Evolutionary conservation across 768 basidiomycete genomes (phyloP), one percentile per base, ranked within the genome.

Genomic region (Russula virescens): DNA sequence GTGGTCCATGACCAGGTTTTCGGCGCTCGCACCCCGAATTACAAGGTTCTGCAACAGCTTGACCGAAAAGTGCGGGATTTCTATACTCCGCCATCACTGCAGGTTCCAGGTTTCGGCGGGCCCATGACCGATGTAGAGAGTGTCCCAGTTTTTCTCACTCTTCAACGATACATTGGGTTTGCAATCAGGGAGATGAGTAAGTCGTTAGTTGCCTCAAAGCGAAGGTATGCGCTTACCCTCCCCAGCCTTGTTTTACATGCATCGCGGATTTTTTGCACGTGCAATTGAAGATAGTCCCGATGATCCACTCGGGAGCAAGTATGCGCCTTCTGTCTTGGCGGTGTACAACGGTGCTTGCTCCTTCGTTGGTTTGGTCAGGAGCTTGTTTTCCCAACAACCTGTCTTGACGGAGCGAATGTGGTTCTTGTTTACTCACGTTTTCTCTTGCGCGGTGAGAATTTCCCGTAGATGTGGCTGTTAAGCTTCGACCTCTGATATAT

Each of bases 351-450:
- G 85, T 63, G 86, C 87, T 25, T 85, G 84, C 61, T 79, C 85
- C 14, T 87, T 85, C 69, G 82, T 88, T 31, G 86, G 84, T 16
- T 73, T 87, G 66, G 79, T 86, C 52, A 80, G 82, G 63, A 86
- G 83, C 68, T 72, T 86, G 55, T 84, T 81, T 69, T 83, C 84
- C 59, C 85, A 86, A 68, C 81, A 87, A 60, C 84, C 86, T 25
- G 75, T 72, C n/a, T 73, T 88, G 59, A 85, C 84, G 14, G 85
- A 86, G 68, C 79, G 87, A 43, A 82, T 84, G 81, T 87, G 85
- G 83, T 88, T 88, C 72, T 72, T 85, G 54, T 85, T 87, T 63
- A 86, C 84, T 9, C 86, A 88, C 70, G 85, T 86, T 2, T 88
- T 87, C 71, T 88, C 84, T 5, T 87, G 86, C 69, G 78, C 84